A percentile compares a stretch with the other conserved stretches of the same genome.
phyloP scores from a whole-genome alignment of 2,329 filamentous ascomycete genomes.

The Aspergillus transmontanensis region DNA sequence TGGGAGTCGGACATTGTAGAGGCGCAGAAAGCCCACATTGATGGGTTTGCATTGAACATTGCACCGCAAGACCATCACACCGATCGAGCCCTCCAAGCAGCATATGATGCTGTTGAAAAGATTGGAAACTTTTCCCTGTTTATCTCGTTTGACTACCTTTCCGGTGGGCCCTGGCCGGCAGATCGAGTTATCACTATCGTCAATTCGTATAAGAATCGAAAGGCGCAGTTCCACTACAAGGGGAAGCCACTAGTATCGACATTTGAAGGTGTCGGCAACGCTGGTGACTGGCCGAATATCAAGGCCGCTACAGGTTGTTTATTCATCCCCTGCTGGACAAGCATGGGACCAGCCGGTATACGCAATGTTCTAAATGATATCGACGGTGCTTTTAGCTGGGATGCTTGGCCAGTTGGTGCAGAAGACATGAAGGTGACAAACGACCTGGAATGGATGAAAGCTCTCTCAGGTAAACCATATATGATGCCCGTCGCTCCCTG shows the following conservation, averaged over 20 bases:
- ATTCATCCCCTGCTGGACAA: slow-evolving; percentile 49
- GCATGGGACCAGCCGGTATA: slow-evolving; percentile 33
- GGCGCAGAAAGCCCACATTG: slow-evolving; percentile 33
- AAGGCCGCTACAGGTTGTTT: slow-evolving; percentile 41
- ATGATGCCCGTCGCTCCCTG: slow-evolving; percentile 63
- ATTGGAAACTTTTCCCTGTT: slow-evolving; percentile 35
- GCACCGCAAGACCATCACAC: slow-evolving; percentile 34
- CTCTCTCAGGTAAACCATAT: slow-evolving; percentile 43
- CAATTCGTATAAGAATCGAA: slow-evolving; percentile 27
- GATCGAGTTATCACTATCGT: slow-evolving; percentile 30
- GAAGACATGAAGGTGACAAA: slow-evolving; percentile 38
- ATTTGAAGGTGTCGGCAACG: slow-evolving; percentile 45
- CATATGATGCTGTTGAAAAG: slow-evolving; percentile 32
- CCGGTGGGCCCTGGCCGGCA: slow-evolving; percentile 31
- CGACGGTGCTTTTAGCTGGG: slow-evolving; percentile 47
- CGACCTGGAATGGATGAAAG: slow-evolving; percentile 46
- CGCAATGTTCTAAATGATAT: slow-evolving; percentile 34
- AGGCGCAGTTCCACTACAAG: slow-evolving; percentile 31
- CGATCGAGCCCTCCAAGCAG: slow-evolving; percentile 29
- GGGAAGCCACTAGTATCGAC: slow-evolving; percentile 43
- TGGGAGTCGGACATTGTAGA: slow-evolving; percentile 32
- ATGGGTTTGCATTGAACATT: slow-evolving; percentile 38
- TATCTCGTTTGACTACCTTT: slow-evolving; percentile 38
- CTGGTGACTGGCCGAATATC: slow-evolving; percentile 47
- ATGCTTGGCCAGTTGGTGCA: slow-evolving; percentile 46